A percentile compares a stretch with the other conserved stretches of the same genome.
phyloP scores from a whole-genome alignment of 495 filamentous ascomycete genomes.

The Aspergillus asperescens region DNA sequence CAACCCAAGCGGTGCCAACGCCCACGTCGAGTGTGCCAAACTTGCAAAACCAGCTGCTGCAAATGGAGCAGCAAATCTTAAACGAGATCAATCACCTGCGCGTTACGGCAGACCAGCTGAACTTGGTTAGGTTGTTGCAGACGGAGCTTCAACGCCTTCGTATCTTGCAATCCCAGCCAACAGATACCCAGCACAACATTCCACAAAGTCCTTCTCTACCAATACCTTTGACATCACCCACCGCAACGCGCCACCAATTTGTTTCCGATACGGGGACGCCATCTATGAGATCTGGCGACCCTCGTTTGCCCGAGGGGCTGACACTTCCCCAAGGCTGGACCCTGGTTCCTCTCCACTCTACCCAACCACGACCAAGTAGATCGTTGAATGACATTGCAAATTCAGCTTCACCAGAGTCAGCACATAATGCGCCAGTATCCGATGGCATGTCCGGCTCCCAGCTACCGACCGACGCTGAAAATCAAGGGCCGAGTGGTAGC shows the following conservation, averaged over 20 bases:
- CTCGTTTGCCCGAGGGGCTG: conserved; percentile 66
- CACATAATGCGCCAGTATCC: background rate
- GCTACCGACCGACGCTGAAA: background rate
- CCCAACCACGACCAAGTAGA: conserved; percentile 22
- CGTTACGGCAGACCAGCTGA: conserved; percentile 51
- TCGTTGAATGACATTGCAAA: conserved; percentile 1
- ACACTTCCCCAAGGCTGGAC: conserved; percentile 73
- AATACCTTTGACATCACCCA: conserved; percentile 20
- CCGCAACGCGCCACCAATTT: conserved; percentile 26
- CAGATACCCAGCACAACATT: conserved; percentile 16
- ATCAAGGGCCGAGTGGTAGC: background rate
- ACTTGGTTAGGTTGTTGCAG: conserved; percentile 51
- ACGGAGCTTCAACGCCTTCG: conserved; percentile 60
- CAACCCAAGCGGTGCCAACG: conserved; percentile 14
- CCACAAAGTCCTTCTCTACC: conserved; percentile 19
- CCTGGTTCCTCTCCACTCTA: conserved; percentile 59
- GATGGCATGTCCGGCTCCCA: background rate
- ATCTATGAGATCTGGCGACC: conserved; percentile 58
- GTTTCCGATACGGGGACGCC: conserved; percentile 28
- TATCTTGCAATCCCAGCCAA: conserved; percentile 31
- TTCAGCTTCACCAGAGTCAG: conserved; percentile 10
- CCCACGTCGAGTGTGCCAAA: conserved; percentile 18
- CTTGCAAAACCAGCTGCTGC: conserved; percentile 53
- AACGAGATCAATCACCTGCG: conserved; percentile 56
- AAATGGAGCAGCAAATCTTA: conserved; percentile 61